Percentiles rank a stretch among this genome's conserved stretches.
phyloP scores from a whole-genome alignment of 2,329 filamentous ascomycete genomes.

The Neophaeococcomyces mojaviensis region DNA sequence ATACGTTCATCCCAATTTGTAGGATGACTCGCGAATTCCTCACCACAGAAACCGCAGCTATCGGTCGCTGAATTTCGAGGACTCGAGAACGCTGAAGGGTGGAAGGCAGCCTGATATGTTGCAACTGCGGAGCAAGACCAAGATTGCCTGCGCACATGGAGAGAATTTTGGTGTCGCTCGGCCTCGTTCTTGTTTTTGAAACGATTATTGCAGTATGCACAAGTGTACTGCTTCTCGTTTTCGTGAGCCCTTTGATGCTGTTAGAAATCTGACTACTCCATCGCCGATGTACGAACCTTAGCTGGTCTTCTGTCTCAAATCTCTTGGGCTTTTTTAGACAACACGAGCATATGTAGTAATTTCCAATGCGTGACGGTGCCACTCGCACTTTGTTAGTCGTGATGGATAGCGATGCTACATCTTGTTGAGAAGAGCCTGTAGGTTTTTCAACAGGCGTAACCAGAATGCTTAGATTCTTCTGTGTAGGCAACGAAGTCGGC shows the following conservation, averaged over 20 bases:
- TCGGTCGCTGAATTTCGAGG: constrained; percentile 44
- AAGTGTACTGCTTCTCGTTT: constrained; percentile 93
- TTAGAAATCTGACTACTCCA: neutral
- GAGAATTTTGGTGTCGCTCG: constrained; percentile 89
- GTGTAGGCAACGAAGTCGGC: too few species aligned
- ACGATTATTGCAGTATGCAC: constrained; percentile 82
- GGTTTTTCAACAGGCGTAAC: too few species aligned
- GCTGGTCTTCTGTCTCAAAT: constrained; percentile 75
- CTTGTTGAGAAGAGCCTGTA: neutral
- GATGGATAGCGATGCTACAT: constrained; percentile 24
- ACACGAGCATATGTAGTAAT: constrained; percentile 75
- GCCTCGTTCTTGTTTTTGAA: constrained; percentile 99
- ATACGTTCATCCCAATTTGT: constrained; percentile 83
- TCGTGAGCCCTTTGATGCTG: constrained; percentile 61
- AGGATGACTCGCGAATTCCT: constrained; percentile 69
- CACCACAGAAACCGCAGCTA: constrained; percentile 88
- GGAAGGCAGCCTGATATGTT: constrained; percentile 74
- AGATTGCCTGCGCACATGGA: constrained; percentile 84
- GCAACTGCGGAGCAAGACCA: constrained; percentile 90
- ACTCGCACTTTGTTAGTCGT: constrained; percentile 29
- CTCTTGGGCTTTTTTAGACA: constrained; percentile 97
- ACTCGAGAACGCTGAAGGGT: constrained; percentile 56
- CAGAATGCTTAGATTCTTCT: too few species aligned
- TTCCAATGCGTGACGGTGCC: constrained; percentile 42
- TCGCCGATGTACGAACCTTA: constrained; percentile 52